Evolutionary conservation across 768 basidiomycete genomes (phyloP), one percentile per base, ranked within the genome.

Genomic region (Termitomyces heimii): DNA sequence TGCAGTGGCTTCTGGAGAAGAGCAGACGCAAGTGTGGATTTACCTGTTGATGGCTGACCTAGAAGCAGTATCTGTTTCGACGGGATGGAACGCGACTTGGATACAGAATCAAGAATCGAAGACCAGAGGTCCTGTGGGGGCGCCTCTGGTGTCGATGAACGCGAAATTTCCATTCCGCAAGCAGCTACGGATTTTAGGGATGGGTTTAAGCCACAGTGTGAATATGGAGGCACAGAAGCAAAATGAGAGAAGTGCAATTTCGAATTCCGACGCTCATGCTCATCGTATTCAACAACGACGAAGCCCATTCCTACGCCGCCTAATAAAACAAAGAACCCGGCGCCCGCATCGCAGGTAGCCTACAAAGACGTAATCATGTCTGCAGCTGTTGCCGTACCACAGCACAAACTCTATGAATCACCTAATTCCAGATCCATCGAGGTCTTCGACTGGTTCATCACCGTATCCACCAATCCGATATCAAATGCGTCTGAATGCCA

Each of bases 71-170:
- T 77, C 67, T 95, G 91, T 72, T 95, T 97, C 20, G 90, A 86
- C 16, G 89, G 89, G 66, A 85, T 89, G 12, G 88, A 83, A 53
- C 91, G 82, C 37, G 88, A 83, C 29, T 85, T 84, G 2, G 92
- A 90, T 26, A 96, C 87, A 13, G 88, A 86, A 71, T 94, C 86
- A 5, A 98, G 80, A 63, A 98, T 98, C 13, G 91, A 90, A 3
- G 86, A 89, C 96, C 96, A 98, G 40, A 98, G 75, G 64, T 95
- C 90, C 62, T 85, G 82, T 0, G 88, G 88, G 5, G 86, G 87
- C 16, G 83, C 81, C 46, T 84, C 85, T 58, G 89, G 89, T 24
- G 87, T 80, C n/a, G 85, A 79, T 22, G 86, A 76, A 44, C 88
- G 82, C 55, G 79, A 79, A 59, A 72, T 66, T 53, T 77, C 75